Evolutionary conservation across 2,329 filamentous ascomycete species (phyloP), one percentile per base, ranked within the genome.

Genomic region (Amylocarpus encephaloides): DNA sequence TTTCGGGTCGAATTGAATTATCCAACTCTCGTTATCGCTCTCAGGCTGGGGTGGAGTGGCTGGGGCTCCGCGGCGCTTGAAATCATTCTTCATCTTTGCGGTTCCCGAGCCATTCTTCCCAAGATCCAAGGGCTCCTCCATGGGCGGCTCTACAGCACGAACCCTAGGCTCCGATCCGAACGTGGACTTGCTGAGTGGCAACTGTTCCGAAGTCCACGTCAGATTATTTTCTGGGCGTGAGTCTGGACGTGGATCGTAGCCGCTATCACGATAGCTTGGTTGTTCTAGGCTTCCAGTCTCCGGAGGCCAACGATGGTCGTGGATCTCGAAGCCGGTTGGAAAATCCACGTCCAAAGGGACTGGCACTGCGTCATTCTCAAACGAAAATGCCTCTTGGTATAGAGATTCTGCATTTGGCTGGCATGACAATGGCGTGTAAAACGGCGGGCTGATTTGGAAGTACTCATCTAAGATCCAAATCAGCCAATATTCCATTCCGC

Each of bases 81-180:
- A 35, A 6, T 46, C 35, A 16, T 43, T 49, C 6, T 36, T 51
- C n/a, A 33, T 42, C 34, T 41, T 46, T 9, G 12, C 18, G 16
- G 40, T 43, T 48, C 16, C 53, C 74, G n/a, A 95, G 72, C 71
- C 96, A 95, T 34, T 79, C 75, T 67, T 89, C 76, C 49, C 84
- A 77, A 54, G 80, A 75, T 29, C 79, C 70, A 63, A 87, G 86
- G 49, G 79, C 70, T 33, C 81, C 76, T 15, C 73, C 76, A 7
- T 47, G 43, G 7, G 78, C 22, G 80, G 74, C 50, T 85, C 77
- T 45, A 96, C 62, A 10, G 55, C 35, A 6, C 57, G 54, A 30
- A 40, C 39, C 6, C 53, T 54, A 6, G 57, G 3, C 39, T 48
- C 55, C 19, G 51, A 39, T 16, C 55, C 44, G 2, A 40, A 30